Evolutionary conservation across 2,329 filamentous ascomycete genomes (phyloP), one percentile per base, ranked within the genome.

Genomic region (Knufia petricola): DNA sequence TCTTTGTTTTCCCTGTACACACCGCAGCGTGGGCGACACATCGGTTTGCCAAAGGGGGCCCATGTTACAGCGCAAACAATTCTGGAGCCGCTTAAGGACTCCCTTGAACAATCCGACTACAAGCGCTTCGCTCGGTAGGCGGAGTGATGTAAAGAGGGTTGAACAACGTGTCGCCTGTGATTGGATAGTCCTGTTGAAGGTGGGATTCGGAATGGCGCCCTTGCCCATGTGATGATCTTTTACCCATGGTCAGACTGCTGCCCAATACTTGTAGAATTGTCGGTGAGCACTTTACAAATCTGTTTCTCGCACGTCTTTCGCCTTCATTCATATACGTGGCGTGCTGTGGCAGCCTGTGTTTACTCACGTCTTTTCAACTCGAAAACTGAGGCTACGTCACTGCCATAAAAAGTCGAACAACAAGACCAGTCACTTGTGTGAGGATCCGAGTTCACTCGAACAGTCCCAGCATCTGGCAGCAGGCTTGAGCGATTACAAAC

Each of bases 191-290:
- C n/a, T n/a, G n/a, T n/a, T 19, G 15, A 42, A 42, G 39, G 39
- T 42, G 39, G 39, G 39, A 42, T 42, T 42, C n/a, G n/a, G 23
- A 28, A 15, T 13, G 15, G n/a, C 7, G 3, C 39, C 13, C 21
- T 42, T 19, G 6, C 20, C n/a, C 28, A n/a, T 19, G 9, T 26
- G 36, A 12, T 46, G 28, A 34, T 23, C 28, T 6, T 36, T 36
- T 36, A n/a, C 3, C 10, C 3, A 26, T 10, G 12, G 10, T 19
- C 15, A 21, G 15, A 36, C 42, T 34, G 42, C 42, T 46, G 42
- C 42, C 42, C 42, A 46, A 46, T 20, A n/a, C 3, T 31, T 3
- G 21, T 41, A 8, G 39, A 21, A 41, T 12, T 26, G 39, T 41
- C 39, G 39, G 39, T 41, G 39, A 24, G n/a, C 24, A 9, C 20